Evolutionary conservation across 495 filamentous ascomycete genomes (phyloP).

Genomic region (Trichoderma gamsii): DNA sequence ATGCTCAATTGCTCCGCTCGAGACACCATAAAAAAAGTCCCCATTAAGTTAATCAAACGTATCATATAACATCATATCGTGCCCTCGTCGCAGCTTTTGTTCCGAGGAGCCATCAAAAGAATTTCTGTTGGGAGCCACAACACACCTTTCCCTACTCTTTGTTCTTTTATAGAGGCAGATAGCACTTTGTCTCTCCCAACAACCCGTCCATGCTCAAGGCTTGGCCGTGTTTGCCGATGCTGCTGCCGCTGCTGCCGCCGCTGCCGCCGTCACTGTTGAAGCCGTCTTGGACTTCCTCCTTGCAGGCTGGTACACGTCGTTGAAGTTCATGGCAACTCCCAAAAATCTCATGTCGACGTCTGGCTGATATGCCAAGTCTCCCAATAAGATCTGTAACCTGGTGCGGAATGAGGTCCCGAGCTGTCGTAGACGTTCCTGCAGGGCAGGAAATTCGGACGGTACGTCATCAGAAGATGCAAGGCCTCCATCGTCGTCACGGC

Average conservation of each 20-base stretch:
- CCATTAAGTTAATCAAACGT: neutral
- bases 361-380: slow-evolving; percentile 86
- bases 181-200: neutral
- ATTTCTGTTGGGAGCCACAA: neutral
- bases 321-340: slow-evolving; percentile 97
- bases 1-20: neutral
- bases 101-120: neutral
- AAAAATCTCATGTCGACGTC: slow-evolving; percentile 95
- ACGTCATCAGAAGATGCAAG: slow-evolving; percentile 21
- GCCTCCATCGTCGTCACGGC: slow-evolving; percentile 21
- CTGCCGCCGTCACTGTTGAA: slow-evolving; percentile 19
- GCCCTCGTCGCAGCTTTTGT: neutral
- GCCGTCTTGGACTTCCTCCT: slow-evolving; percentile 46
- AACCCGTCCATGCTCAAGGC: neutral
- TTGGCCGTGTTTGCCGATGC: slow-evolving; percentile 12
- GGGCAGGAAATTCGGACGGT: slow-evolving; percentile 59
- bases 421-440: slow-evolving; percentile 63
- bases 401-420: slow-evolving; percentile 69
- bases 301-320: slow-evolving; percentile 83
- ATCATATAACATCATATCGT: neutral
- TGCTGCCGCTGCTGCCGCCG: slow-evolving; percentile 12
- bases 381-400: slow-evolving; percentile 72
- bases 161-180: too few species aligned
- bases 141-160: neutral
- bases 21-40: neutral